Evolutionary conservation across 192 early-diverging fungal species (phyloP), one percentile per base, ranked within the genome.

Genomic region (Oehlia diaphana): DNA sequence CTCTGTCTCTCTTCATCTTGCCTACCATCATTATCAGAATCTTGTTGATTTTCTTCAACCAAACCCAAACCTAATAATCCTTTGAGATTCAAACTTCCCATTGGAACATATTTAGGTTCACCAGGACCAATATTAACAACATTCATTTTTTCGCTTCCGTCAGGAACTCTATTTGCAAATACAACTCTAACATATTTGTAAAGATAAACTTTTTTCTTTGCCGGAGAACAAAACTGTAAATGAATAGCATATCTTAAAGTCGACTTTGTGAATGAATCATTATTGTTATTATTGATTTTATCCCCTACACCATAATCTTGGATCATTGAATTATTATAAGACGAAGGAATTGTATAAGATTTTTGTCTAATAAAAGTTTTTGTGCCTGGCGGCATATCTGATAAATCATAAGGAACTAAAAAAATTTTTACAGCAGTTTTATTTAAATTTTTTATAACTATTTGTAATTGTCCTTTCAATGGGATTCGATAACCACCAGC

Each of bases 341-440:
- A 19, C n/a, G 73, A 75, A 4, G 82, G 72, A 9, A 87, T 80
- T 2, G 87, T 82, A 77, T 94, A 95, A 7, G 88, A 90, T 76
- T 95, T 95, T 84, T 95, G 93, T 28, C 94, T 87, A 14, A 95
- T 77, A 80, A 95, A 93, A 7, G 94, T 95, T 74, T 93, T 94
- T n/a, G 86, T 86, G 33, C 82, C 79, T 4, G 88, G 71, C 2
- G 93, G 93, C 92, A 95, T 91, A 65, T 93, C 92, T 21, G 82
- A 82, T 65, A 95, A 88, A 82, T 96, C 93, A 83, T 95, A 96
- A 2, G 92, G 94, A 0, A 96, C 78, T 26, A 95, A 79, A 68
- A 94, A 96, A 0, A 95, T 81, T 79, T 96, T 95, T 71, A 95
- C 90, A 0, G 90, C 93, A 0, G 94, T 94, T 61, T 89, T 88